Evolutionary conservation across 2,329 filamentous ascomycete species (phyloP), one percentile per base, ranked within the genome.

Genomic region (Periconia digitata): DNA sequence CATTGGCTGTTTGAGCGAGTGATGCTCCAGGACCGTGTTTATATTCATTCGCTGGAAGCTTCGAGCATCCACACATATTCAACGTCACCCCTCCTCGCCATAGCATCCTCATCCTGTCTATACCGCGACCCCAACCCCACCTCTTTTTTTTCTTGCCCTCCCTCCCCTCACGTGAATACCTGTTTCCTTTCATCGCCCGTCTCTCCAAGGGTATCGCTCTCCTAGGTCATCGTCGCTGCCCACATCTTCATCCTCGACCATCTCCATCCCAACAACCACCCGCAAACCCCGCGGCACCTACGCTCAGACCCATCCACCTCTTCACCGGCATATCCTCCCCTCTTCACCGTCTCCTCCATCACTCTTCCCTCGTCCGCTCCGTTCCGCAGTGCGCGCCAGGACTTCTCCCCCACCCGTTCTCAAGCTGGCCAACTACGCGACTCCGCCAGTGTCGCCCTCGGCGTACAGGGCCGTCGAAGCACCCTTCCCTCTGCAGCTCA

Each of bases 381-480:
- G 35, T 27, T 29, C 34, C 5, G 10, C 13, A 10, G 24, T 15
- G 4, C 22, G 32, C 37, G 18, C 16, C 35, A 37, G 35, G 15
- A 37, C 18, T 17, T 37, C 18, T 16, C 35, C 35, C 6, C 12
- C 20, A 34, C 36, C 32, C 40, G 39, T 29, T 45, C 49, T 69
- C 80, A 87, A 86, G 71, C 81, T 86, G 84, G 84, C 82, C 76
- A 76, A 79, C 63, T 83, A 83, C 77, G 78, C 79, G 65, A 80
- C 78, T 62, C 79, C 79, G 71, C 79, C 81, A 76, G 76, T 83
- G 72, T 83, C 84, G 77, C 84, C 84, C 76, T 80, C 79, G 77
- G 80, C 80, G 76, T 80, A 82, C 76, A 81, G 80, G 78, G 72
- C 67, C 64, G 72, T 72, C 69, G 83, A 82, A 78, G 78, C 80